Evolutionary conservation across 2,329 filamentous ascomycete genomes (phyloP), one percentile per base, ranked within the genome.

Genomic region (Cryphonectria carpinicola): DNA sequence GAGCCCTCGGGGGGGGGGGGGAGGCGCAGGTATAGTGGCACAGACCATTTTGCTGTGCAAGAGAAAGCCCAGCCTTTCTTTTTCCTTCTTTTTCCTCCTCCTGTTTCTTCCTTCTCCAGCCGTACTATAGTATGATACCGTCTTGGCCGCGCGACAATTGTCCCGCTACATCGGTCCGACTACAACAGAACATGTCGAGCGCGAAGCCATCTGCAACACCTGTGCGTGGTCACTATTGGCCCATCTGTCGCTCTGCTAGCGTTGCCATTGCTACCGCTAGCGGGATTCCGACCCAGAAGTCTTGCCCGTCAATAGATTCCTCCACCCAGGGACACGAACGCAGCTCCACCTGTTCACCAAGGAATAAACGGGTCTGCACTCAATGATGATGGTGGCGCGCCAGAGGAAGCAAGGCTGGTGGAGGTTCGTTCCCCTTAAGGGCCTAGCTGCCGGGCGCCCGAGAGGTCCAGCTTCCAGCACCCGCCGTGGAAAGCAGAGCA

Each of bases 181-280:
- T 65, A 39, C n/a, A 13, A 22, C 11, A 19, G 28, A n/a, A 35
- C 17, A 17, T 25, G 0, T 28, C 13, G 17, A 41, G 41, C 28
- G 7, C 35, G 63, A 65, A 6, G 41, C 17, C 28, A 32, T 46
- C 28, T 32, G 39, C 62, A 32, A 32, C 7, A 5, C n/a, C 19
- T 28, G 41, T 65, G 13, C 39, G 8, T 28, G 41, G 13, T 25
- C 6, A 10, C 41, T 11, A 65, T 65, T 65, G 63, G 63, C 28
- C 19, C 28, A 3, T 65, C 28, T 28, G 63, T 35, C 19, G 63
- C 43, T 17, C 41, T 35, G 19, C 39, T 49, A 52, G 43, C 28
- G 25, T 35, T 49, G 63, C 63, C 28, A 49, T 65, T 52, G 63
- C 63, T 43, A 65, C 41, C 41, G 41, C 63, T 52, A 65, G 58